phyloP scores from a whole-genome alignment of 2,329 filamentous ascomycete species.

The Neonectria ditissima region DNA sequence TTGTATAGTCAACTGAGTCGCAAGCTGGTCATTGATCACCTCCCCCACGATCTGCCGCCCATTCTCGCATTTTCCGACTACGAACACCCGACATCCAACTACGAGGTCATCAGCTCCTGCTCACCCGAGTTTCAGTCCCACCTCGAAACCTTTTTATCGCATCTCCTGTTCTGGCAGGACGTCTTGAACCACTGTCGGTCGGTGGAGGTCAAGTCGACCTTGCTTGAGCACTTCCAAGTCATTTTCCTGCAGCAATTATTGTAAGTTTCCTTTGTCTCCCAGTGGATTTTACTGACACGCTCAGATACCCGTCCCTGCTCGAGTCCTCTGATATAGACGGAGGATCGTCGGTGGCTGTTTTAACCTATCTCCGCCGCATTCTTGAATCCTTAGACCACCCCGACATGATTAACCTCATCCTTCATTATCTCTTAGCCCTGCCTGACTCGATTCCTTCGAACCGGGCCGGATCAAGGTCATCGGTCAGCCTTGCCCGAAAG shows the following conservation, averaged over 20 bases:
- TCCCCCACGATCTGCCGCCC: slow-evolving; percentile 80
- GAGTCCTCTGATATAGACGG: slow-evolving; percentile 98
- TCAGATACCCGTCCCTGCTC: slow-evolving; percentile 90
- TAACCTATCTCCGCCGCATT: slow-evolving; percentile 92
- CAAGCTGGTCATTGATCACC: slow-evolving; percentile 84
- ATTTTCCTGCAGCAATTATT: slow-evolving; percentile 95
- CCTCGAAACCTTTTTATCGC: slow-evolving; percentile 92
- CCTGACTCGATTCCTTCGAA: slow-evolving; percentile 64
- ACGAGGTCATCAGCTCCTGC: slow-evolving; percentile 80
- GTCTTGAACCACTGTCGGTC: slow-evolving; percentile 96
- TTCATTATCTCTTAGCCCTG: slow-evolving; percentile 90
- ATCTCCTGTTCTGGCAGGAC: slow-evolving; percentile 98
- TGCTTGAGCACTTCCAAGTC: slow-evolving; percentile 97
- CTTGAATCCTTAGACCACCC: slow-evolving; percentile 92
- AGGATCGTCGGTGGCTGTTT: slow-evolving; percentile 93
- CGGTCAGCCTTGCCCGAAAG: slow-evolving; percentile 77
- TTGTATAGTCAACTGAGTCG: slow-evolving; percentile 75
- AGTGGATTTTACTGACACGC: slow-evolving; percentile 12
- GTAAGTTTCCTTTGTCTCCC: slow-evolving; percentile 60
- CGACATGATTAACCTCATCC: slow-evolving; percentile 92
- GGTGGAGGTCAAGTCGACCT: slow-evolving; percentile 88
- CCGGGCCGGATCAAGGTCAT: slow-evolving; percentile 57
- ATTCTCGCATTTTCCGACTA: slow-evolving; percentile 93
- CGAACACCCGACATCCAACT: slow-evolving; percentile 74
- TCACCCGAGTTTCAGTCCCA: slow-evolving; percentile 84